Evolutionary conservation across 2,329 filamentous ascomycete genomes (phyloP), one percentile per base, ranked within the genome.

Genomic region (Raffaelea ambrosiae): DNA sequence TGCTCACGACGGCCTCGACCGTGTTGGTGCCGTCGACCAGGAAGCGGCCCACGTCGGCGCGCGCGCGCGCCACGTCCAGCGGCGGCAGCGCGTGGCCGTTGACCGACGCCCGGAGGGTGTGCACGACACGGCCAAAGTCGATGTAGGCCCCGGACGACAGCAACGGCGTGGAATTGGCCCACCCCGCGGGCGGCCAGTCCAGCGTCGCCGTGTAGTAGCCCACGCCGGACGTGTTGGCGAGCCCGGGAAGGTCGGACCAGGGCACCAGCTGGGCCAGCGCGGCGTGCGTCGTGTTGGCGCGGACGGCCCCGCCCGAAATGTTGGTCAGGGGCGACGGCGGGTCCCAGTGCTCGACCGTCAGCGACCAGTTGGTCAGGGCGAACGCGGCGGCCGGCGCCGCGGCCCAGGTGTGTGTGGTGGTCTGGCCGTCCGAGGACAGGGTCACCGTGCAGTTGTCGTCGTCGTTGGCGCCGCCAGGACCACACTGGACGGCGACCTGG

Each of bases 281-380:
- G 8, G 8, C 10, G 38, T 51, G 48, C 14, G 48, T 48, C 11
- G 48, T 38, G 42, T 51, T 51, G 45, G 23, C 22, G 20, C 36
- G 35, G n/a, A 40, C 26, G 20, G 48, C 45, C 10, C 22, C 38
- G 26, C 23, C 40, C 26, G 16, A 21, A 14, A 42, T 44, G 20
- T 49, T 29, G 18, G n/a, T 10, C 16, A 49, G 26, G 21, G 13
- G 7, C 26, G 26, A 7, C 7, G 47, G 47, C 10, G 50, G 33
- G 19, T 42, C 40, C 50, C 50, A 51, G 44, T 47, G 47, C 50
- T 51, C 50, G 26, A 49, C 47, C 9, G 43, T 49, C 19, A 51
- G 47, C 9, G 43, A 39, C 50, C 50, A 51, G 40, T 38, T 31
- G 14, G 18, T 23, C 5, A 51, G 44, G 16, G 36, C 39, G 33